A percentile compares a stretch with the other conserved stretches of the same genome.
Evolutionary conservation across 768 basidiomycete species (phyloP).

Genomic region (Leccinum barrowsii): DNA sequence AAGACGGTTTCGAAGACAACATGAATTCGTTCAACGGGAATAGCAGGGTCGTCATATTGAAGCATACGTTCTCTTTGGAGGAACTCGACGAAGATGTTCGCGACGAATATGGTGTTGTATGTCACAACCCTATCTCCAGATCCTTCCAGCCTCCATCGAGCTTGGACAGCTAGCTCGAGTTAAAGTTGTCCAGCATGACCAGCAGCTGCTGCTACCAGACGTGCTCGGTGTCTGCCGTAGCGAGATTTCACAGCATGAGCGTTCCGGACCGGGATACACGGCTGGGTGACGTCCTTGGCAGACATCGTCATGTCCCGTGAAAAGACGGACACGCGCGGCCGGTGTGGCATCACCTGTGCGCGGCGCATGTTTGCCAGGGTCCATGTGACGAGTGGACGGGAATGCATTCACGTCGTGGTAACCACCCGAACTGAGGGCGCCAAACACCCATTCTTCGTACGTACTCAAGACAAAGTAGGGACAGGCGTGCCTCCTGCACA

Average conservation of each 20-base stretch:
- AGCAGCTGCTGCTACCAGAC: not conserved
- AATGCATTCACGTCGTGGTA: not conserved
- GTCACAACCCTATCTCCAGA: not conserved
- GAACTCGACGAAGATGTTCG: too few species aligned
- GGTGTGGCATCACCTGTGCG: slow-evolving; percentile 6
- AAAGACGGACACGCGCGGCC: slow-evolving; percentile 8
- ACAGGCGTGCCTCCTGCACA: too few species aligned
- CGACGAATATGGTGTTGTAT: too few species aligned
- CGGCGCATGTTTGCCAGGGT: slow-evolving; percentile 1
- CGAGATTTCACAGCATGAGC: slow-evolving; percentile 13
- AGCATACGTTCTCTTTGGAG: too few species aligned
- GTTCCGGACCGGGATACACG: not conserved
- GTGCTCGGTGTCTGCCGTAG: not conserved
- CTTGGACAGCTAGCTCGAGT: not conserved
- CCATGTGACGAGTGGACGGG: not conserved
- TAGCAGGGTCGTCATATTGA: too few species aligned
- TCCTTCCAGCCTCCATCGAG: not conserved
- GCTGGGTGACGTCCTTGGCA: not conserved
- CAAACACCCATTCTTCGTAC: slow-evolving; percentile 8
- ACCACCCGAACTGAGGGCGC: not conserved
- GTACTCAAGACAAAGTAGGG: too few species aligned
- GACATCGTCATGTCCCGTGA: not conserved
- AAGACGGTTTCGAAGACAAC: too few species aligned
- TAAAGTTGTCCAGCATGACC: not conserved
- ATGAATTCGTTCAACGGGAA: too few species aligned